Evolutionary conservation across 192 early-diverging fungal species (phyloP), one percentile per base, ranked within the genome.

Genomic region (Coemansia sp.): DNA sequence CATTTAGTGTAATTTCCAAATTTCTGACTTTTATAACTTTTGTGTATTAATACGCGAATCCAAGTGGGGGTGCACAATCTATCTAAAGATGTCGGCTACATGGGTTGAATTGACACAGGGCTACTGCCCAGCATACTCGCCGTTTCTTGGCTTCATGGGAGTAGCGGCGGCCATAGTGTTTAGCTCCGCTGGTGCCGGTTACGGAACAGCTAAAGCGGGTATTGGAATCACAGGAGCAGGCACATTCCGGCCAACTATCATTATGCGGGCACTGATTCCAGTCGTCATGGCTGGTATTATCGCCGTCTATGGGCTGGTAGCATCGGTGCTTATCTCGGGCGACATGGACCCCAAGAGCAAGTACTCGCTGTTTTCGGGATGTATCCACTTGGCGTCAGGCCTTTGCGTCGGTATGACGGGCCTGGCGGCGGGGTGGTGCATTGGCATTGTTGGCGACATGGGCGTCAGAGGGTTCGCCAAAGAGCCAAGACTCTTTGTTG

Each of bases 201-300:
- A 98, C 78, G 98, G 98, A 28, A 99, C 98, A 35, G 93, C 94
- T 55, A 98, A 96, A 85, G 91, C 96, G 58, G 98, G 96, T 39
- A 90, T 99, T 46, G 96, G 96, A 71, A 95, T 99, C 77, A 87
- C 96, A 37, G 93, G 93, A 49, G 93, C 95, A 66, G 96, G 96
- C 78, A 91, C 96, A 11, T 93, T 99, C 81, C 87, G 91, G 43
- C 98, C 98, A 72, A 90, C 95, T 38, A 87, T 98, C 26, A 90
- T 93, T 68, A 91, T 93, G 92, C 91, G 92, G 75, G 89, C 88
- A 23, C 86, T 97, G 57, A 91, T 99, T 64, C 98, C 98, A 11
- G 96, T 98, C 30, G 93, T 99, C 77, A 99, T 99, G 98, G 92
- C 95, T 66, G 96, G 96, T 89, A 99, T 99, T 77, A 90, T 99